These are phyloP conservation scores for Pseudognaphalium luteoalbum DNA, from an alignment of 129 eudicot genomes.

Conservation along the genomic window DNA sequence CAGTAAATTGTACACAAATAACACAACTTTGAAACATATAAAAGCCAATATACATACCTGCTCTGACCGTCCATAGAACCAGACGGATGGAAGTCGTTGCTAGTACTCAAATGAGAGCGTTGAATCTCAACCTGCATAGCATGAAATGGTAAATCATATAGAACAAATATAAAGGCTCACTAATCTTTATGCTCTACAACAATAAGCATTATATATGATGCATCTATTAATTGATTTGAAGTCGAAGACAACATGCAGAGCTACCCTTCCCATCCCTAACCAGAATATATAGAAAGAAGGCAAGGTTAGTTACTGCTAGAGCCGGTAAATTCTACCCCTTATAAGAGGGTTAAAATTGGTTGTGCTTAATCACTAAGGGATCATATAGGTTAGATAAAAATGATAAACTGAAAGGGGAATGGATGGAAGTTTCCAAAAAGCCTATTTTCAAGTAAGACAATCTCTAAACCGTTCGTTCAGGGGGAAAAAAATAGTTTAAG, in stretches of 20 bases:
- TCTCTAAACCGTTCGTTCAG: not conserved
- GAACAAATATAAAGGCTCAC: conserved; percentile 1
- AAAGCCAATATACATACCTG: conserved; percentile 42
- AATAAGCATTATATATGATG: too few relatives aligned
- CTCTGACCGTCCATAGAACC: conserved; percentile 48
- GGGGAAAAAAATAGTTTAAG: too few relatives aligned
- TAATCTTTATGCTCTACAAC: not conserved
- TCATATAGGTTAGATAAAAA: not conserved
- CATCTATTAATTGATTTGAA: not conserved
- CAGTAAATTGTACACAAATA: not conserved
- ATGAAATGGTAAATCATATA: conserved; percentile 18
- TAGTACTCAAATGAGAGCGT: conserved; percentile 38
- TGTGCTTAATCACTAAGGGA: not conserved
- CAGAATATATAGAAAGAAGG: not conserved
- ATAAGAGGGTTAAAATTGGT: not conserved
- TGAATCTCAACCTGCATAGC: conserved; percentile 51
- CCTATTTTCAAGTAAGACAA: not conserved
- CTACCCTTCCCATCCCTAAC: not conserved
- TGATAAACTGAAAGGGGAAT: not conserved
- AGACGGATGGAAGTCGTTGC: conserved; percentile 43
- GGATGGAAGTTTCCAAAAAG: not conserved
- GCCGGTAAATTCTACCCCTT: not conserved
- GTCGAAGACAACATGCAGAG: not conserved
- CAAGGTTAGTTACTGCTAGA: not conserved
- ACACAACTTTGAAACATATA: not conserved